phyloP scores from a whole-genome alignment of 805 yeast genomes.

The Wickerhamomyces strasburgensis region DNA sequence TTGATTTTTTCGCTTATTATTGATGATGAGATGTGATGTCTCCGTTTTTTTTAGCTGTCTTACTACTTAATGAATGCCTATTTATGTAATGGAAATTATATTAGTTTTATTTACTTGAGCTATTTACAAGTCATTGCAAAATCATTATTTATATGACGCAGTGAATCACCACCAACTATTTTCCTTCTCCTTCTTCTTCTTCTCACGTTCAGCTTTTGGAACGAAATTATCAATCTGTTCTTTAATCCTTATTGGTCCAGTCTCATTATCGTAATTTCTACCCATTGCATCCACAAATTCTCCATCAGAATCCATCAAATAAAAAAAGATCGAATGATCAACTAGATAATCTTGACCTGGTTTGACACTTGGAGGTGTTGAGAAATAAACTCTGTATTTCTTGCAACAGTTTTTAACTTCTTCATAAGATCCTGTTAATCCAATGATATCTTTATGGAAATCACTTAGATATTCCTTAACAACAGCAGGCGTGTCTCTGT shows the following conservation, averaged over 20 bases:
- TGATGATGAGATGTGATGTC: no score
- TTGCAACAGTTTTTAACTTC: conserved; percentile 82
- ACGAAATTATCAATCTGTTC: conserved; percentile 71
- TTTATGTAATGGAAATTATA: no score
- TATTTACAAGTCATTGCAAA: no score
- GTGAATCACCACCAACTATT: conserved; percentile 35
- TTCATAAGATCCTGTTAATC: conserved; percentile 88
- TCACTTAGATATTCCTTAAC: conserved; percentile 78
- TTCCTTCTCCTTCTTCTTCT: conserved; percentile 43
- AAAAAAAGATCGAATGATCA: conserved; percentile 95
- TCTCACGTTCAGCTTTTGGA: conserved; percentile 66
- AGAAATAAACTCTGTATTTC: conserved; percentile 88
- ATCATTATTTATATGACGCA: background rate
- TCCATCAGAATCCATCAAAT: conserved; percentile 98
- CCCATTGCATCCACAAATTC: conserved; percentile 93
- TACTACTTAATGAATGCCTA: no score
- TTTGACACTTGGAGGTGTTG: conserved; percentile 92
- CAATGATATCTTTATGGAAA: conserved; percentile 85
- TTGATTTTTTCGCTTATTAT: no score
- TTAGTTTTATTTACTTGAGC: no score
- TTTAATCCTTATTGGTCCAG: conserved; percentile 72
- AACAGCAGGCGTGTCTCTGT: conserved; percentile 85
- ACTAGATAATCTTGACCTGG: conserved; percentile 96
- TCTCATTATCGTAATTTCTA: conserved; percentile 75
- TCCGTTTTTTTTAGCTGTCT: no score